Evolutionary conservation across 2,329 filamentous ascomycete genomes (phyloP), one percentile per base, ranked within the genome.

Genomic region (Lachnellula subtilissima): DNA sequence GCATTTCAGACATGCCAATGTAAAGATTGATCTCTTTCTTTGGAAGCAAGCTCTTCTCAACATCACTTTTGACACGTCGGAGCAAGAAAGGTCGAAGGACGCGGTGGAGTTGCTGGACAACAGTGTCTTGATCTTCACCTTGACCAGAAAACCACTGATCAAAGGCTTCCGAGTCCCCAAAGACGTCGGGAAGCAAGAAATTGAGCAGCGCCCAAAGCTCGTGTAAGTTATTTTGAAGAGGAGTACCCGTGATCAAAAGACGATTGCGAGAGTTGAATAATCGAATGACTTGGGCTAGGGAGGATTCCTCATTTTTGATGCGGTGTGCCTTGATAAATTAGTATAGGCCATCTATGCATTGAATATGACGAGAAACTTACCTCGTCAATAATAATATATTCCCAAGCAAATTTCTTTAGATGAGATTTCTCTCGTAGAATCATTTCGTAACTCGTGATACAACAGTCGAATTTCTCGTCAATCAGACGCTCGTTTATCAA

Each of bases 291-390:
- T 97, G 93, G 3, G 94, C 92, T 3, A 99, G 80, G 0, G 94
- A 97, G 0, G 94, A 99, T 72, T 97, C 91, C 71, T 99, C 94
- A 73, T 99, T 99, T 78, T 99, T 99, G 82, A 99, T 99, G 58
- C 94, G 91, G 73, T 99, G 94, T 2, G 94, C 87, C 69, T 72
- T 47, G 43, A 23, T 25, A 37, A 36, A 50, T 61, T 60, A 64
- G 59, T 42, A 55, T 49, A 35, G 55, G 15, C 22, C 49, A 12
- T 7, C 12, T 19, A 19, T 51, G n/a, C 11, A 12, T 46, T 6
- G 43, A 9, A 40, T 8, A 45, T 28, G 17, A 25, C 9, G 9
- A 12, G 1, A 15, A 45, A 55, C 62, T 47, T 64, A 69, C 84
- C 75, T 99, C 94, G 67, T 99, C 94, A 62, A 99, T 96, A 65